phyloP scores from a whole-genome alignment of 2,329 filamentous ascomycete genomes.

The Hymenotorrendiella dingleyae region DNA sequence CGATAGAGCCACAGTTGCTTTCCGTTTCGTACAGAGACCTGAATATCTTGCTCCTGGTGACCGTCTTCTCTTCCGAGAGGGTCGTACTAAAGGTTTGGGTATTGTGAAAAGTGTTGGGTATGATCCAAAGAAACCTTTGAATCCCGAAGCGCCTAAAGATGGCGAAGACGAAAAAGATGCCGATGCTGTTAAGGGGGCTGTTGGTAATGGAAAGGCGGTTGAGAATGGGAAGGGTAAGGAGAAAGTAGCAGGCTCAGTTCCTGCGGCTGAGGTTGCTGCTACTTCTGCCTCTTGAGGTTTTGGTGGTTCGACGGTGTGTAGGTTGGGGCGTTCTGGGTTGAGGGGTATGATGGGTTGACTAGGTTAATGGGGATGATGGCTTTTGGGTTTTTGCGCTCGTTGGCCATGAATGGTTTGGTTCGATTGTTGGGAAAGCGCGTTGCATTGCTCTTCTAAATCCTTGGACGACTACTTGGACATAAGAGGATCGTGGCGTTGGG shows the following conservation, averaged over 20 bases:
- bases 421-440: no score
- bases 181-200: constrained; percentile 4
- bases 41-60: constrained; percentile 90
- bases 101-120: constrained; percentile 92
- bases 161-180: background rate
- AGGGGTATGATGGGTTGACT: no score
- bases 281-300: constrained; percentile 1
- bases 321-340: no score
- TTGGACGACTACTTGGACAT: no score
- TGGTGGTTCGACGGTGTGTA: no score
- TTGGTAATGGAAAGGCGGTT: background rate
- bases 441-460: no score
- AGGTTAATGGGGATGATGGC: no score
- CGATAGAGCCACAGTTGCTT: constrained; percentile 89
- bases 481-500: no score
- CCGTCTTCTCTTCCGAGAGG: constrained; percentile 86
- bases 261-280: background rate
- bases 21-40: constrained; percentile 88
- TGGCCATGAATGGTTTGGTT: no score
- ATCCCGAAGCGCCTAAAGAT: constrained; percentile 30
- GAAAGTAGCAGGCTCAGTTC: background rate
- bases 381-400: no score
- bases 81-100: constrained; percentile 87
- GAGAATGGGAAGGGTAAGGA: background rate
- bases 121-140: constrained; percentile 54